Percentiles rank a stretch among this genome's conserved stretches.
phyloP scores from a whole-genome alignment of 441 rosid species.

The Brassica hybrid region DNA sequence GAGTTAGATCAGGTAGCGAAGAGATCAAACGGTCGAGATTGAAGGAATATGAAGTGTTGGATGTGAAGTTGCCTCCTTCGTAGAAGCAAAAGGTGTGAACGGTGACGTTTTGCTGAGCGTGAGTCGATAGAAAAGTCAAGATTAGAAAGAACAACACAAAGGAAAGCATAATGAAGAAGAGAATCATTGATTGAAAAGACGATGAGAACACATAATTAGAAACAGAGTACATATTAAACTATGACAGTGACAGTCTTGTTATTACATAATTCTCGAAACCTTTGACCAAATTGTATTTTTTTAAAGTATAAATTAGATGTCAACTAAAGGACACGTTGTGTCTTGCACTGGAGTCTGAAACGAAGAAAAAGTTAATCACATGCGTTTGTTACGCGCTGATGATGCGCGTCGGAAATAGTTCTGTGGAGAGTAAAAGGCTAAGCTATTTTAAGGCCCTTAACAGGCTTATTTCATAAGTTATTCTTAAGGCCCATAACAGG shows the following conservation, averaged over 20 bases:
- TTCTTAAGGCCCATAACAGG: background rate
- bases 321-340: background rate
- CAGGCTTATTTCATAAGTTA: background rate
- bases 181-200: conserved; percentile 7
- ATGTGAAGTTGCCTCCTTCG: conserved; percentile 47
- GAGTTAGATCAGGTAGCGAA: conserved; percentile 38
- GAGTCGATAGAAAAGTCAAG: conserved; percentile 1
- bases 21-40: conserved; percentile 51
- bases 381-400: background rate
- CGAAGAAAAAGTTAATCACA: background rate
- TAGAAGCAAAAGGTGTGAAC: conserved; percentile 24
- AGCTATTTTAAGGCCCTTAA: background rate
- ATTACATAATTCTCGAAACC: background rate
- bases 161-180: conserved; percentile 17
- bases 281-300: conserved; percentile 21
- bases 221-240: background rate
- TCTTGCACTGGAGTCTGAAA: background rate
- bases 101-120: conserved; percentile 23
- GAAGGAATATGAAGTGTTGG: conserved; percentile 44
- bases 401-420: background rate
- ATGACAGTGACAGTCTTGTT: background rate
- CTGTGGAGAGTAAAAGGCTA: background rate
- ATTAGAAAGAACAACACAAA: background rate
- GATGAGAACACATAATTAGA: background rate
- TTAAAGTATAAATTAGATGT: background rate